Evolutionary conservation across 176 grass and related monocot species (phyloP).

Genomic region (Cenchrus purpureus): DNA sequence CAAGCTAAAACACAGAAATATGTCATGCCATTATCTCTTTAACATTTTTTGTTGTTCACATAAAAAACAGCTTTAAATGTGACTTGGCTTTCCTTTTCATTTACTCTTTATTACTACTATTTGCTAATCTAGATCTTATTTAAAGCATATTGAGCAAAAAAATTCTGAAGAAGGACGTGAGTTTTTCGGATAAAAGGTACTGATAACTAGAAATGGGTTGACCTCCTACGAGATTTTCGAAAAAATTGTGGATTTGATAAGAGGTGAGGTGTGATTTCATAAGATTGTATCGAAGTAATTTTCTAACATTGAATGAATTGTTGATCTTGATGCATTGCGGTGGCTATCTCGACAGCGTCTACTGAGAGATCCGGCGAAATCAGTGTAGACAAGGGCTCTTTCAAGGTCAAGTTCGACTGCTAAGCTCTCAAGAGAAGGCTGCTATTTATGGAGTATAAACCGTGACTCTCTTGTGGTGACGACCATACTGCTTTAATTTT

Average conservation of each 20-base stretch:
- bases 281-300: constrained; percentile 36
- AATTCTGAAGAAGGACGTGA: not conserved
- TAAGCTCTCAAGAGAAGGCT: constrained; percentile 32
- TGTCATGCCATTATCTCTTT: not conserved
- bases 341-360: constrained; percentile 30
- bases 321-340: constrained; percentile 26
- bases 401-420: constrained; percentile 47
- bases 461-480: constrained; percentile 26
- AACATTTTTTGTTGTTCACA: not conserved
- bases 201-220: not conserved
- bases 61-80: not conserved
- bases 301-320: constrained; percentile 38
- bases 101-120: not conserved
- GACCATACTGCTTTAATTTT: constrained; percentile 41
- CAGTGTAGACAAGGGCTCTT: constrained; percentile 43
- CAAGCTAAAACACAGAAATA: not conserved
- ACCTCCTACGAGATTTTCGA: not conserved
- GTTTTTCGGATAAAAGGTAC: not conserved
- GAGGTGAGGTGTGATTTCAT: not conserved
- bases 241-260: not conserved
- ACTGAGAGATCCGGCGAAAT: constrained; percentile 20
- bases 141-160: not conserved
- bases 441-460: constrained; percentile 41
- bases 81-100: not conserved
- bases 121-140: not conserved